Evolutionary conservation across 495 filamentous ascomycete species (phyloP), one percentile per base, ranked within the genome.

Genomic region (Trichoderma gamsii): DNA sequence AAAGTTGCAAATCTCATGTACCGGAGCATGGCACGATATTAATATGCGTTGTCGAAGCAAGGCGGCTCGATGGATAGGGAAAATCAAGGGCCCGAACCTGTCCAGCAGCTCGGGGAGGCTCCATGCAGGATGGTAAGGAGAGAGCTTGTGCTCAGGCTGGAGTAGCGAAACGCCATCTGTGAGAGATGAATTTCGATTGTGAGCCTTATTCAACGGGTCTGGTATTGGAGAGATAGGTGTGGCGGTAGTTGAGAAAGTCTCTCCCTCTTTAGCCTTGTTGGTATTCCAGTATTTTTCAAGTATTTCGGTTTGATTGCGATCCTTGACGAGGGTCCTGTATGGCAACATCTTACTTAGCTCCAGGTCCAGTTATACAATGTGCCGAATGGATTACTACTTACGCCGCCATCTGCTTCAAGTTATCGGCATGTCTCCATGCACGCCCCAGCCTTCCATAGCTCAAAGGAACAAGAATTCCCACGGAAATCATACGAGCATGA

Each of bases 401-500:
- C 87, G 79, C 80, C 23, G 92, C 90, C 73, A 99, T 81, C 21
- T 86, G 81, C 79, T 91, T 89, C 67, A 99, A 75, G 12, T 82
- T 84, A 32, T 88, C 83, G 21, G 92, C 94, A 78, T 97, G 92
- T 71, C 88, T 86, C 95, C 95, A 99, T 71, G 88, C 89, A 72
- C 92, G 87, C 12, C 95, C 95, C 32, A 97, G 81, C 65, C 93
- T 86, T 25, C 94, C 93, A 75, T 91, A 90, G 75, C 88, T 94
- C 66, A 97, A 77, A 1, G 92, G 92, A 12, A 97, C 92, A 69
- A 99, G 79, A 25, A 90, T 86, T 18, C 95, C 95, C 25, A 97
- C 92, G 18, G 93, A 90, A 66, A 97, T 87, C 87, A 97, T 97
- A 69, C 89, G 84, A 64, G 95, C 95, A 84, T 96, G 93, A 67